phyloP scores from a whole-genome alignment of 116 monocot species.

The Cymodocea nodosa region DNA sequence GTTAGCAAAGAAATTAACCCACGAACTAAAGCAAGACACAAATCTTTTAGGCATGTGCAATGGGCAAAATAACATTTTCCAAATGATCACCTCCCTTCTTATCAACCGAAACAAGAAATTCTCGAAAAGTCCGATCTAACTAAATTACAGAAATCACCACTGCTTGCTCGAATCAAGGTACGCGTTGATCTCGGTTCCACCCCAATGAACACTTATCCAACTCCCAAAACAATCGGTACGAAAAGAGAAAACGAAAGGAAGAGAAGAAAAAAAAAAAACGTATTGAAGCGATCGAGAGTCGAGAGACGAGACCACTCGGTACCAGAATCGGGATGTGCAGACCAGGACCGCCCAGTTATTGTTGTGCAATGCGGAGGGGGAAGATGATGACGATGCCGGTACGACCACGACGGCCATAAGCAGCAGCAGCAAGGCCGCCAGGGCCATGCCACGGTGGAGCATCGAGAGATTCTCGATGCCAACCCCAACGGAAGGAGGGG shows the following conservation, averaged over 20 bases:
- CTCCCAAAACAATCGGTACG: neutral
- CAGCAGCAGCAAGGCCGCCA: neutral
- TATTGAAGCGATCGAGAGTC: neutral
- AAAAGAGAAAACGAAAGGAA: neutral
- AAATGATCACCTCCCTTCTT: too few relatives aligned
- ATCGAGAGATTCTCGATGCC: conserved; percentile 5
- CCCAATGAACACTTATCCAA: neutral
- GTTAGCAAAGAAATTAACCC: too few relatives aligned
- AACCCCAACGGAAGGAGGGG: neutral
- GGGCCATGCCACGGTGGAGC: neutral
- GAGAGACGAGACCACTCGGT: conserved; percentile 1
- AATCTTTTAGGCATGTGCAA: too few relatives aligned
- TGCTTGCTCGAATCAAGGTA: too few relatives aligned
- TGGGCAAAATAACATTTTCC: too few relatives aligned
- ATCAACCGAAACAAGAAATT: too few relatives aligned
- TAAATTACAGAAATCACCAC: too few relatives aligned
- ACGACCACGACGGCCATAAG: neutral
- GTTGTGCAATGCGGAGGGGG: conserved; percentile 51
- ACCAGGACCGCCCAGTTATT: conserved; percentile 96
- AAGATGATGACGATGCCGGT: neutral
- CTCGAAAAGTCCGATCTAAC: too few relatives aligned
- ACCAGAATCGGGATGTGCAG: conserved; percentile 96
- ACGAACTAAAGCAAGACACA: too few relatives aligned
- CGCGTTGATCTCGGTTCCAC: neutral
- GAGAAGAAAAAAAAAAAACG: neutral